Evolutionary conservation across 305 asterid species (phyloP), one percentile per base, ranked within the genome.

Genomic region (Fraxinus platypoda): DNA sequence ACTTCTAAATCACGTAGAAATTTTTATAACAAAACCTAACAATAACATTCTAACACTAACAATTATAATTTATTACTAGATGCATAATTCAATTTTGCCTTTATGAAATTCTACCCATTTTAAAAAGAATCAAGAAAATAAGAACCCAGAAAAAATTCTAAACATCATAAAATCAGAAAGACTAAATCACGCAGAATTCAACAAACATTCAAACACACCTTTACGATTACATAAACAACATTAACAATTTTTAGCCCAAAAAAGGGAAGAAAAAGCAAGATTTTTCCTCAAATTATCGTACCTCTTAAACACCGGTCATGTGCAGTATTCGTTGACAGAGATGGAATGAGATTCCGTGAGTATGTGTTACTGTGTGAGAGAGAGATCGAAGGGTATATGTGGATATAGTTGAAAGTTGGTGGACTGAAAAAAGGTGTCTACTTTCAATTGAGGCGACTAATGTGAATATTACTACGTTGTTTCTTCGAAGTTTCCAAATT

Each of bases 341-440:
- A 33, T 23, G 80, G 73, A 74, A 71, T 62, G 78, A 28, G 73
- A 38, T 81, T 68, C 57, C 62, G 52, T 38, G 25, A 59, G 79
- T 43, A 37, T 68, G 88, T 73, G 78, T 12, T 64, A 30, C 80
- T 83, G 72, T 30, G 57, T 34, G 31, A 6, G 49, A 38, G 37
- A 19, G 41, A 46, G 83, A 62, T 2, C 28, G 73, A 1, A 33
- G 35, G 34, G 34, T 3, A 11, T 26, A 43, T 9, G 3, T 15
- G 31, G 75, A 70, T 83, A 75, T 38, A 80, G 82, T 62, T 2
- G 77, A 77, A 26, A 68, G 79, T 80, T 75, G 86, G 86, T 71
- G 83, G 90, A 82, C 76, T 68, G 86, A 41, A 80, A 88, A 52
- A 64, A 82, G 84, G 82, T 17, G 82, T 86, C 87, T 82, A 83